Base-by-base conservation (phyloP, 2,329 filamentous ascomycete species). In the Stachybotrys elegans region DNA sequence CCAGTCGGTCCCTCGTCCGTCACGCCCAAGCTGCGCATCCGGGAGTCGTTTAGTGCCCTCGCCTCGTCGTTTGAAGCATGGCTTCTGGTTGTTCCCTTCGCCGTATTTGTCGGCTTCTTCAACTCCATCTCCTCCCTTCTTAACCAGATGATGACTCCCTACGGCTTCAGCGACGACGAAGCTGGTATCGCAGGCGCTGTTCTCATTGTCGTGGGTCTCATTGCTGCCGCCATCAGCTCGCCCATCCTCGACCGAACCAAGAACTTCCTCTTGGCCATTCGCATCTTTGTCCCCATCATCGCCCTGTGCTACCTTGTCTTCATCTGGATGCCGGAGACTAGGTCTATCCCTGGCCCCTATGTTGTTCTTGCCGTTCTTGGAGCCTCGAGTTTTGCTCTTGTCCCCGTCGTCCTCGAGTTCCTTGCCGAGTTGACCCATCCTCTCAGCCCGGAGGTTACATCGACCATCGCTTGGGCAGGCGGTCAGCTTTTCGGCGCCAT, bases 151-250 rank as follows among this genome's bases (percentile, higher is more conserved):
- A 78, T 97, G 51, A 72, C 79, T 31, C 93, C 93, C 0, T 92
- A 96, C 67, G 86, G 81, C 56, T 95, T 89, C 75, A 78, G 71
- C 47, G 86, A 95, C 61, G 84, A 85, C 51, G 77, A 95, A 44
- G 88, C 92, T 19, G 93, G 93, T 25, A 91, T 97, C 56, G 89
- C 84, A 11, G 93, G 93, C 51, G 93, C 87, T 1, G 66, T 97
- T 8, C 77, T 97, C 25, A 97, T 97, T 60, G 75, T 95, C 38
- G 87, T 93, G 43, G 93, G 93, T 8, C 80, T 98, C 2, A 73
- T 94, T 36, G 66, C 78, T 5, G 78, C 89, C 1, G 93, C 89
- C 13, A 72, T 95, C 48, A 75, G 81, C 1, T 88, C 84, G 0
- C 92, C 92, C 0, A 73, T 96, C 52, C 79, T 95, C 50, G 93